Percentiles rank a stretch among this genome's conserved stretches.
phyloP scores from a whole-genome alignment of 345 rosid genomes.

The Aurinia saxatilis region DNA sequence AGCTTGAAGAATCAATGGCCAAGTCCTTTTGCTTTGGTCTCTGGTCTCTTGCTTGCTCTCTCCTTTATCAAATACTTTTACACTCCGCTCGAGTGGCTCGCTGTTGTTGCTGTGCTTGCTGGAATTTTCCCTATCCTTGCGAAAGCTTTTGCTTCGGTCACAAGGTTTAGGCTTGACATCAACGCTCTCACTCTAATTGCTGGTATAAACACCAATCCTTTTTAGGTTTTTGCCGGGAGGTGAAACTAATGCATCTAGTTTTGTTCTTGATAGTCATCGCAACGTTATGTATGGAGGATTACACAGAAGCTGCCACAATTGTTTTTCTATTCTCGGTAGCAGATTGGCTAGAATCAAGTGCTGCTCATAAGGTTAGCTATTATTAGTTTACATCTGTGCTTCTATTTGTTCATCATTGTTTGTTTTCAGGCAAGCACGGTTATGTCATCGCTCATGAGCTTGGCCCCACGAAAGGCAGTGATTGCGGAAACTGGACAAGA shows the following conservation, averaged over 20 bases:
- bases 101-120: slow-evolving; percentile 49
- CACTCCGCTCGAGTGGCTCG: slow-evolving; percentile 43
- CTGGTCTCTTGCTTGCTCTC: slow-evolving; percentile 43
- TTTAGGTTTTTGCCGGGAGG: no score
- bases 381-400: not conserved
- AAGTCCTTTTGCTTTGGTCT: slow-evolving; percentile 55
- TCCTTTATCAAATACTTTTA: slow-evolving; percentile 49
- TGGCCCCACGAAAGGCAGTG: slow-evolving; percentile 66
- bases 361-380: slow-evolving; percentile 63
- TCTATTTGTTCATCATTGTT: not conserved
- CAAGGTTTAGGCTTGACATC: slow-evolving; percentile 52
- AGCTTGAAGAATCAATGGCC: slow-evolving; percentile 60
- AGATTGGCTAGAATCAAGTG: slow-evolving; percentile 82
- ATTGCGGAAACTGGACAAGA: slow-evolving; percentile 71
- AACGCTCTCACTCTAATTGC: slow-evolving; percentile 61
- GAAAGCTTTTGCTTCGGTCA: slow-evolving; percentile 44
- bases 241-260: not conserved
- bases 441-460: slow-evolving; percentile 72
- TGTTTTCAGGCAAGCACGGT: slow-evolving; percentile 60
- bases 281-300: slow-evolving; percentile 67
- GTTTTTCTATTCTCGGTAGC: slow-evolving; percentile 77
- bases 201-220: slow-evolving; percentile 37
- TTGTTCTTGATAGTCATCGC: slow-evolving; percentile 47
- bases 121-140: slow-evolving; percentile 51
- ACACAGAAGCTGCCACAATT: slow-evolving; percentile 69